Evolutionary conservation across 2,329 filamentous ascomycete genomes (phyloP), one percentile per base, ranked within the genome.

Genomic region (Talaromyces sp.): DNA sequence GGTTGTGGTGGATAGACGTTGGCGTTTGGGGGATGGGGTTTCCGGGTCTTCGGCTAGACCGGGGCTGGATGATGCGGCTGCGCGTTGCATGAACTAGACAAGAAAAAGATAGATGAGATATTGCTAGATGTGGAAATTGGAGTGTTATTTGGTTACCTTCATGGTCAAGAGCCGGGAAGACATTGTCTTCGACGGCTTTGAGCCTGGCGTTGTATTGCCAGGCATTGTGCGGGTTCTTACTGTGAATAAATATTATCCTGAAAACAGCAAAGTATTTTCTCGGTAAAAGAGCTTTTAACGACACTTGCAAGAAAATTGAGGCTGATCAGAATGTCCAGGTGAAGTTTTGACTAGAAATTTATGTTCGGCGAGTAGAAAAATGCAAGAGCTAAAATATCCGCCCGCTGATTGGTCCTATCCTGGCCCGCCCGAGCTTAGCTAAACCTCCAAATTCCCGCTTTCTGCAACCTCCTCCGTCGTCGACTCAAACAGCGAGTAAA

Each of bases 51-150:
- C 80, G 73, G 51, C 79, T 71, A 60, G 77, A 56, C 68, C 60
- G 67, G 75, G 35, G 61, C 74, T 70, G 5, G 75, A 77, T 22
- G 86, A 83, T 52, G 87, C 85, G 52, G 86, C 88, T 62, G 89
- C 89, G 67, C 92, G 84, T 79, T 96, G 92, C 92, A 97, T 97
- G 71, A 97, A 97, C 78, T 85, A 66, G 35, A n/a, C n/a, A n/a
- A n/a, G n/a, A n/a, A n/a, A 53, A 25, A 21, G 22, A 46, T 21
- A 45, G 22, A 57, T 66, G 53, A 62, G 35, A 19, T 50, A 40
- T 21, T 56, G 25, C 11, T 40, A 10, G 2, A 11, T n/a, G 15
- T 7, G n/a, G 8, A 2, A 2, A 28, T 15, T 45, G 3, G 55
- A 33, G 53, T 36, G 36, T 43, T 25, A 22, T 21, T 46, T 9